phyloP scores from a whole-genome alignment of 129 eudicot species.

The Helianthus tuberosus region DNA sequence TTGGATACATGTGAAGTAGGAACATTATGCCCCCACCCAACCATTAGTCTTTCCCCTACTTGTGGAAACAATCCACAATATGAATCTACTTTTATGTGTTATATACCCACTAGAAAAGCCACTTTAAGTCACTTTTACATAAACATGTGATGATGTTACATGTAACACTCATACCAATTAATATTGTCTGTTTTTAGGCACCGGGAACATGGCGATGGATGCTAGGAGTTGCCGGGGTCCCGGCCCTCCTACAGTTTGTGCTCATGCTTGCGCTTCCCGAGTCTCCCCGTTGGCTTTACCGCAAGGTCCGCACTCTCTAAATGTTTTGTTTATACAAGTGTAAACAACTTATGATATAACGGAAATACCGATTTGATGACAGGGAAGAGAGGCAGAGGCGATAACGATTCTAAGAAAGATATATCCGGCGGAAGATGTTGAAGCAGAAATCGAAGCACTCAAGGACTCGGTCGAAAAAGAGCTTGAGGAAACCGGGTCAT shows the following conservation, averaged over 20 bases:
- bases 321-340: not conserved
- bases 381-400: slow-evolving; percentile 66
- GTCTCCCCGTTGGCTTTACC: slow-evolving; percentile 72
- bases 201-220: slow-evolving; percentile 77
- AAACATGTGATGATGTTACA: not conserved
- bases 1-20: slow-evolving; percentile 26
- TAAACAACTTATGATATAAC: too few relatives aligned
- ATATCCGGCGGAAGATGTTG: slow-evolving; percentile 49
- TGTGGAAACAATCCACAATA: slow-evolving; percentile 32
- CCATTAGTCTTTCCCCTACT: slow-evolving; percentile 28
- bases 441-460: slow-evolving; percentile 52
- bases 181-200: slow-evolving; percentile 30
- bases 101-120: slow-evolving; percentile 1
- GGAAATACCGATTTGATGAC: not conserved
- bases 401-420: slow-evolving; percentile 46
- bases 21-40: slow-evolving; percentile 27
- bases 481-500: slow-evolving; percentile 39
- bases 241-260: slow-evolving; percentile 57
- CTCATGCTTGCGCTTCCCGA: slow-evolving; percentile 62
- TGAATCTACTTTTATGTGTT: not conserved
- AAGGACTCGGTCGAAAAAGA: slow-evolving; percentile 63
- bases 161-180: too few relatives aligned
- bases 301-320: slow-evolving; percentile 41
- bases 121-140: not conserved
- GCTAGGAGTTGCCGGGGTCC: slow-evolving; percentile 71